Percentiles rank a stretch among this genome's conserved stretches.
Evolutionary conservation across 768 basidiomycete genomes (phyloP).

Genomic region (Leccinum incarnatum): DNA sequence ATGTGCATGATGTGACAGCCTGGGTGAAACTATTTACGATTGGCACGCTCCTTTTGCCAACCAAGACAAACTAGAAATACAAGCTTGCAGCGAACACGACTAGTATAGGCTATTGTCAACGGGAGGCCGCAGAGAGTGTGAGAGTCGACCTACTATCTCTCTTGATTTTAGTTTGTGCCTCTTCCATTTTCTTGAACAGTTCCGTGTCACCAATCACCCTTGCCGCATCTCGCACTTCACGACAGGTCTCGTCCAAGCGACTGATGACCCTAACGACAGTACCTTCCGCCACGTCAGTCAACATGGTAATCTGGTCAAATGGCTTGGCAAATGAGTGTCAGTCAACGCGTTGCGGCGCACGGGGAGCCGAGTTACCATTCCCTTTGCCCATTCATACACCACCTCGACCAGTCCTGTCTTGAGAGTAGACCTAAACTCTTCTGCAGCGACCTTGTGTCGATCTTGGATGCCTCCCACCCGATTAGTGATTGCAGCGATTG

Average conservation of each 20-base stretch:
- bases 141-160: conserved; percentile 76
- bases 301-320: conserved; percentile 87
- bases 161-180: conserved; percentile 89
- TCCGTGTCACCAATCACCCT: conserved; percentile 96
- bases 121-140: background rate
- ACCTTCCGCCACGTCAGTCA: conserved; percentile 96
- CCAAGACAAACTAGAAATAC: conserved; percentile 57
- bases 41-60: background rate
- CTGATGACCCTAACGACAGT: conserved; percentile 97
- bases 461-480: conserved; percentile 80
- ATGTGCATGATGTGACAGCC: background rate
- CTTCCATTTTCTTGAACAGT: conserved; percentile 97
- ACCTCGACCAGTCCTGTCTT: conserved; percentile 95
- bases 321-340: conserved; percentile 52
- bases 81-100: conserved; percentile 86
- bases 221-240: conserved; percentile 95
- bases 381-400: conserved; percentile 99
- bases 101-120: conserved; percentile 28
- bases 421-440: conserved; percentile 73
- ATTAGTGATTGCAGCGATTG: conserved; percentile 75
- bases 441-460: conserved; percentile 69
- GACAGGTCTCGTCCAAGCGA: conserved; percentile 92
- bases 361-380: conserved; percentile 69
- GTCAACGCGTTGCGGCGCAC: background rate
- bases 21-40: background rate